A percentile compares a stretch with the other conserved stretches of the same genome.
Conservation (phyloP, 2,329 filamentous ascomycete species). For the Colletotrichum sojae region DNA sequence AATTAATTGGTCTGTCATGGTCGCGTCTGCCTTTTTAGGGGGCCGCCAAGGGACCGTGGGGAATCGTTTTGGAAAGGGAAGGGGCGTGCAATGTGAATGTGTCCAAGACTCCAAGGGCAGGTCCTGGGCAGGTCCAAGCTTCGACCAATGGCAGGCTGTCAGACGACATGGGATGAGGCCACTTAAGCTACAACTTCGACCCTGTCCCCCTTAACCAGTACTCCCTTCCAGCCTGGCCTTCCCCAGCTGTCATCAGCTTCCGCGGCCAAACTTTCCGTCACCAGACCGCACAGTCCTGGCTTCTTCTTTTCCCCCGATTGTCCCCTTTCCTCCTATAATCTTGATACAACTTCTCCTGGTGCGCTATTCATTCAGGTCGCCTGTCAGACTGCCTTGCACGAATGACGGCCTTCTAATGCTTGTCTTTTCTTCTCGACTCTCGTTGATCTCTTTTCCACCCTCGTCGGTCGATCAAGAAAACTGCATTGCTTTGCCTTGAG, state of each 20-base stretch:
- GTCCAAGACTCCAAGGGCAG: conserved; percentile 20
- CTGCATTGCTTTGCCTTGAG: not conserved
- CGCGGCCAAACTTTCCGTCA: conserved; percentile 38
- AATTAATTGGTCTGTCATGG: not conserved
- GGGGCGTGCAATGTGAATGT: conserved; percentile 11
- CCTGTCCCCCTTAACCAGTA: conserved; percentile 39
- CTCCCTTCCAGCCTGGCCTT: conserved; percentile 40
- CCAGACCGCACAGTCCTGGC: conserved; percentile 26
- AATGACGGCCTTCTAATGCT: conserved; percentile 57
- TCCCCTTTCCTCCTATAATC: conserved; percentile 26
- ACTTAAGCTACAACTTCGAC: conserved; percentile 56
- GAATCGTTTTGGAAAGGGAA: conserved; percentile 21
- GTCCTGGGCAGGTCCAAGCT: conserved; percentile 29
- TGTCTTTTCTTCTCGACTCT: conserved; percentile 58
- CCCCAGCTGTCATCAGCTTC: conserved; percentile 41
- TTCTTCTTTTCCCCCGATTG: conserved; percentile 25
- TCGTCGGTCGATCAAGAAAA: conserved; percentile 16
- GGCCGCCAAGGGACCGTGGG: conserved; percentile 5
- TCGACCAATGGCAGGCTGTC: conserved; percentile 37
- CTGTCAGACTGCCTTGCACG: conserved; percentile 34
- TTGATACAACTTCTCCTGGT: conserved; percentile 38
- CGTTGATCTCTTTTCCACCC: conserved; percentile 47
- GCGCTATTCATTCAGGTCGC: conserved; percentile 39
- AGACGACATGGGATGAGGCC: conserved; percentile 50
- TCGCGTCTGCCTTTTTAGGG: no score